phyloP scores from a whole-genome alignment of 352 stramenopile genomes.

The Globisporangium polare region DNA sequence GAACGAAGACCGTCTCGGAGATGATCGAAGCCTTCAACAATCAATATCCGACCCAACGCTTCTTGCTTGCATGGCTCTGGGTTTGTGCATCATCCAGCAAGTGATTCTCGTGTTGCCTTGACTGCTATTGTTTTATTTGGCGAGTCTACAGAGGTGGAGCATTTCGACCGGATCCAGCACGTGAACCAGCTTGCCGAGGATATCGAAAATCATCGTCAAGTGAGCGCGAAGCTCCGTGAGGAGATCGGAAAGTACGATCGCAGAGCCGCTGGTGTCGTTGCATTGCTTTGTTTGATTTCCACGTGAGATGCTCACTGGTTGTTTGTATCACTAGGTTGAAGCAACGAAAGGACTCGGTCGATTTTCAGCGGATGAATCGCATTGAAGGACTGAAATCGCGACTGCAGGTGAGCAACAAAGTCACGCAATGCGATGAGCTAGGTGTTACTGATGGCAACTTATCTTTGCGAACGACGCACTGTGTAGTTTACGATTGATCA shows the following conservation, averaged over 20 bases:
- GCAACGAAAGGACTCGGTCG: conserved; percentile 73
- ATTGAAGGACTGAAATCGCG: conserved; percentile 66
- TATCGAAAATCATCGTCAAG: conserved; percentile 68
- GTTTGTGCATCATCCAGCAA: not conserved
- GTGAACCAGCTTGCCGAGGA: conserved; percentile 81
- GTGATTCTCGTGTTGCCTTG: conserved; percentile 14
- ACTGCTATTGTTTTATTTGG: conserved; percentile 11
- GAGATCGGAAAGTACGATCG: conserved; percentile 69
- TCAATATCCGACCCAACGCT: conserved; percentile 44
- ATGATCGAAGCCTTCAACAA: conserved; percentile 86
- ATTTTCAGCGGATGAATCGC: conserved; percentile 75
- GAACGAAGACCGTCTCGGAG: conserved; percentile 71
- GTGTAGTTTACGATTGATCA: conserved; percentile 49
- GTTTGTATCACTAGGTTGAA: conserved; percentile 45
- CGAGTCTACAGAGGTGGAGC: conserved; percentile 47
- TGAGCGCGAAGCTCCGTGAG: conserved; percentile 67
- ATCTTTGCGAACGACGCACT: not conserved
- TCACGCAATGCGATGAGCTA: not conserved
- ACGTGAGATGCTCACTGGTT: not conserved
- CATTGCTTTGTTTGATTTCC: not conserved
- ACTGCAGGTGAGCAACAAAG: conserved; percentile 26
- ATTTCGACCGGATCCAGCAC: conserved; percentile 80
- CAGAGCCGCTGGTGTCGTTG: not conserved
- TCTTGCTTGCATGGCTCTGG: not conserved
- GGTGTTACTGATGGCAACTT: no score